These are phyloP conservation scores for Chalciporus sphaerocephalus DNA, from an alignment of 768 basidiomycete species.

Conservation along the genomic window DNA sequence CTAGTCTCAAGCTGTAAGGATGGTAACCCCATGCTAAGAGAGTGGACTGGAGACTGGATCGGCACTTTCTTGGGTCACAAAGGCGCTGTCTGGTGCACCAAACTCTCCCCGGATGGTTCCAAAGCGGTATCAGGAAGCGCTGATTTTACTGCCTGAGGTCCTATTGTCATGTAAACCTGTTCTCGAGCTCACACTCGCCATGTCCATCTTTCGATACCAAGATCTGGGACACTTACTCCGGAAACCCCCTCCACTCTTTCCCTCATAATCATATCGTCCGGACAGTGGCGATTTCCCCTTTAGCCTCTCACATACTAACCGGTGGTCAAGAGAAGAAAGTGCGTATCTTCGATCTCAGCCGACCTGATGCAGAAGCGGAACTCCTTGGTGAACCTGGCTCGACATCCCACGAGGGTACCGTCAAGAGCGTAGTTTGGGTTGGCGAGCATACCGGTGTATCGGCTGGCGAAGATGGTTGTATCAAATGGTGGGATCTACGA, in stretches of 20 bases:
- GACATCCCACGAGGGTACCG: conserved; percentile 77
- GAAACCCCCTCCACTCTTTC: conserved; percentile 88
- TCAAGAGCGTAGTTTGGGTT: conserved; percentile 93
- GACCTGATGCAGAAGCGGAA: conserved; percentile 84
- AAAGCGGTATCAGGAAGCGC: conserved; percentile 91
- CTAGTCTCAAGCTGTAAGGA: conserved; percentile 98
- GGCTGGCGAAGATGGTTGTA: conserved; percentile 85
- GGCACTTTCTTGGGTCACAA: conserved; percentile 88
- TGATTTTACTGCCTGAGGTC: conserved; percentile 90
- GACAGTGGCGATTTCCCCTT: conserved; percentile 82
- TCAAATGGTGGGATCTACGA: conserved; percentile 98
- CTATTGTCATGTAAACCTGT: background rate
- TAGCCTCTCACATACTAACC: conserved; percentile 66
- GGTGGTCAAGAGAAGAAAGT: conserved; percentile 98
- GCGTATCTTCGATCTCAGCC: conserved; percentile 84
- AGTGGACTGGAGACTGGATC: conserved; percentile 99
- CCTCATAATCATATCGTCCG: conserved; percentile 98
- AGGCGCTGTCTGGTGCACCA: conserved; percentile 96
- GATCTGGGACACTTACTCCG: conserved; percentile 93
- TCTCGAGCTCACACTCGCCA: conserved; percentile 2
- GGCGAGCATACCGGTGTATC: conserved; percentile 83
- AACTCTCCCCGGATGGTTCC: conserved; percentile 81
- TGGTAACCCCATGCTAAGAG: conserved; percentile 94
- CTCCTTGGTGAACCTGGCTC: conserved; percentile 61
- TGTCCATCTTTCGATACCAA: conserved; percentile 51